phyloP scores from a whole-genome alignment of 805 yeast species.

The Schwanniomyces pseudopolymorphus region DNA sequence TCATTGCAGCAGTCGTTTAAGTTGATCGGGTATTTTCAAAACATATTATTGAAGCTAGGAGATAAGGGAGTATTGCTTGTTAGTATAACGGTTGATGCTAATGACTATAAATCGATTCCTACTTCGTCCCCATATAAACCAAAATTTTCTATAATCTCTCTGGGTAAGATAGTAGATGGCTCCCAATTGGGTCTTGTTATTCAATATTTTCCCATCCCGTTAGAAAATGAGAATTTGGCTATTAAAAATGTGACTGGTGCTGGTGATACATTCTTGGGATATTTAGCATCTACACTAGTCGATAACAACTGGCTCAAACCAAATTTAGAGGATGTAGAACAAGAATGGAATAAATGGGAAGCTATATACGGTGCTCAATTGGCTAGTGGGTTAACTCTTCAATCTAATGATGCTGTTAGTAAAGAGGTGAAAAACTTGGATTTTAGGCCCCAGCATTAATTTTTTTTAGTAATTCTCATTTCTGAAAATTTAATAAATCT shows the following conservation, averaged over 20 bases:
- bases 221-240: slow-evolving; percentile 23
- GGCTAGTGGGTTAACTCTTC: slow-evolving; percentile 36
- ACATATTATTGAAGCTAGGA: slow-evolving; percentile 67
- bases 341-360: slow-evolving; percentile 39
- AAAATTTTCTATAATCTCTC: slow-evolving; percentile 17
- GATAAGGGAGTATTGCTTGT: slow-evolving; percentile 54
- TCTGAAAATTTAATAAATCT: not conserved
- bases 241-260: slow-evolving; percentile 81
- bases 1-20: slow-evolving; percentile 66
- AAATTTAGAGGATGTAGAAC: slow-evolving; percentile 25
- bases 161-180: slow-evolving; percentile 14
- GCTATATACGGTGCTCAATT: slow-evolving; percentile 35
- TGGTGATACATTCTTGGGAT: slow-evolving; percentile 80
- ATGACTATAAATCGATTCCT: slow-evolving; percentile 33
- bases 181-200: slow-evolving; percentile 52
- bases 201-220: slow-evolving; percentile 57
- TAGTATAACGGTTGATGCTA: slow-evolving; percentile 31
- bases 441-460: not conserved
- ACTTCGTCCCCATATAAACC: slow-evolving; percentile 30
- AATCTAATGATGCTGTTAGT: slow-evolving; percentile 23
- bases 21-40: slow-evolving; percentile 72
- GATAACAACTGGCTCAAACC: slow-evolving; percentile 23
- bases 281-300: slow-evolving; percentile 40
- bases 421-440: slow-evolving; percentile 13
- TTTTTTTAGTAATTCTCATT: not conserved